phyloP scores from a whole-genome alignment of 2,329 filamentous ascomycete genomes.

The Stagonosporopsis rhizophila region DNA sequence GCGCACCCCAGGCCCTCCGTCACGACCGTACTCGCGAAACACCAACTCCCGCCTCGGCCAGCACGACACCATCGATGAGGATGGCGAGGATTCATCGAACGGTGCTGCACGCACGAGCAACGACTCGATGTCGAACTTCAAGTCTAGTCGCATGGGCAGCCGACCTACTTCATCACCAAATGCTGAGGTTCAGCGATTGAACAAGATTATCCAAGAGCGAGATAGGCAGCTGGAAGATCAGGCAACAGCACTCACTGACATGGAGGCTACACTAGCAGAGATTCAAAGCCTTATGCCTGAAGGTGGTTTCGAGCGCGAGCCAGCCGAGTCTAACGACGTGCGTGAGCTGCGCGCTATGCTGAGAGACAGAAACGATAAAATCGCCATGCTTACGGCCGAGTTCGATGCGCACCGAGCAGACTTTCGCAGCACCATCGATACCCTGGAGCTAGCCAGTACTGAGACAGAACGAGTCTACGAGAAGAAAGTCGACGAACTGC shows the following conservation, averaged over 20 bases:
- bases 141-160: constrained; percentile 35
- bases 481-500: constrained; percentile 84
- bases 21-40: constrained; percentile 56
- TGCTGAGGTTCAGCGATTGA: constrained; percentile 77
- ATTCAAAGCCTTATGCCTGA: constrained; percentile 73
- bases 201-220: constrained; percentile 78
- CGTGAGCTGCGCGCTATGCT: constrained; percentile 80
- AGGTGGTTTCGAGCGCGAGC: constrained; percentile 58
- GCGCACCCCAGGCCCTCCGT: constrained; percentile 48
- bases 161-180: constrained; percentile 47
- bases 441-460: constrained; percentile 90
- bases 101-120: constrained; percentile 60
- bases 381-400: constrained; percentile 88
- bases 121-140: constrained; percentile 60
- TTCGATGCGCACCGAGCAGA: constrained; percentile 95
- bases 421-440: constrained; percentile 96
- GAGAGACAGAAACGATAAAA: constrained; percentile 96
- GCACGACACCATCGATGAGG: constrained; percentile 51
- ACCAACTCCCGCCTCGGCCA: constrained; percentile 56
- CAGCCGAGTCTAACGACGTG: constrained; percentile 67
- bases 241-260: constrained; percentile 79
- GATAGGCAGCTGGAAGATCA: constrained; percentile 91
- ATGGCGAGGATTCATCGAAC: constrained; percentile 57
- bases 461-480: constrained; percentile 98
- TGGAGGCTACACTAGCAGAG: constrained; percentile 87